Evolutionary conservation across 331 rosid genomes (phyloP).

Genomic region (Telfairia occidentalis): DNA sequence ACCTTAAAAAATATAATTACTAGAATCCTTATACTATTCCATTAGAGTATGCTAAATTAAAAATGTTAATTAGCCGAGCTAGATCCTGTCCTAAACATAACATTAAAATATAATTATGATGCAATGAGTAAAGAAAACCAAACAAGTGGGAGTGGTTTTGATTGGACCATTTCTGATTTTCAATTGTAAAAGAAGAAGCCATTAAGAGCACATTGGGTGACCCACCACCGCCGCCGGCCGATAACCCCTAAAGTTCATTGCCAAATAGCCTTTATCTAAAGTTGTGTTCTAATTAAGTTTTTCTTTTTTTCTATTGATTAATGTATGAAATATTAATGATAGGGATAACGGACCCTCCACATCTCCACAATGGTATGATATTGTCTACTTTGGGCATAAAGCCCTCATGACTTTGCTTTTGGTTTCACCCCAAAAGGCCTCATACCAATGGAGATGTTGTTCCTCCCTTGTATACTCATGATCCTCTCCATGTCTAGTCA

Average conservation of each 20-base stretch:
- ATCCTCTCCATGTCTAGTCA: no score
- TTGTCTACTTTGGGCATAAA: no score
- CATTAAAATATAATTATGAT: neutral
- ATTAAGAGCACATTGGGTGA: neutral
- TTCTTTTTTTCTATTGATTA: neutral
- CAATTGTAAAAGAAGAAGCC: constrained; percentile 2
- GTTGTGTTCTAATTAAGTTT: neutral
- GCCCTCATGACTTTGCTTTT: no score
- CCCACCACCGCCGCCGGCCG: constrained; percentile 5
- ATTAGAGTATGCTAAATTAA: neutral
- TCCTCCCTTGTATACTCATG: no score
- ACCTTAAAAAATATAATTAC: neutral
- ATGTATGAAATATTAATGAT: neutral
- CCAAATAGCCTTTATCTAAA: neutral
- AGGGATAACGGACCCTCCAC: no score
- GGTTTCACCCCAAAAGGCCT: no score
- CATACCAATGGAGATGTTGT: no score
- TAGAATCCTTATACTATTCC: neutral
- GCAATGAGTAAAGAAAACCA: neutral
- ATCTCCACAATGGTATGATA: no score
- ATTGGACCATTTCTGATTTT: neutral
- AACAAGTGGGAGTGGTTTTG: neutral
- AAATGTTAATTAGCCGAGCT: constrained; percentile 3
- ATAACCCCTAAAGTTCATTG: neutral
- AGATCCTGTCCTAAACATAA: constrained; percentile 6